Base-by-base conservation (phyloP, 1,139 yeast species). In the Geotrichum aggregatum region DNA sequence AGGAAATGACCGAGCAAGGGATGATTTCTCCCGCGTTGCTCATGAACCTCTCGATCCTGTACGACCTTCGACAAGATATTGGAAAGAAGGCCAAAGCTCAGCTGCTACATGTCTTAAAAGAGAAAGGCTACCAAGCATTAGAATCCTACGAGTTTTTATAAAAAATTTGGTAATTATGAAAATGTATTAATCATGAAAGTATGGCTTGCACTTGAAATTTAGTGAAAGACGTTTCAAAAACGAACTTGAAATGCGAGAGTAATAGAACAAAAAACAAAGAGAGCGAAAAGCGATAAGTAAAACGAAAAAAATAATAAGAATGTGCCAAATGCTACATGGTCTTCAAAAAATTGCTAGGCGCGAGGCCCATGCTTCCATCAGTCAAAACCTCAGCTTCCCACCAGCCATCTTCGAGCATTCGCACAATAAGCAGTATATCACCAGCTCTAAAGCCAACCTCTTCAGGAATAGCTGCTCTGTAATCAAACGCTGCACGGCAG, bases 401-500 rank as follows among this genome's bases (percentile, higher is more conserved):
- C 96, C 96, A 88, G 34, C 89, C 88, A 63, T 88, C 96, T 52
- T 84, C 91, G 66, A 87, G 95, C 73, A 78, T 83, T 59, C 80
- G 81, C 24, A 86, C 69, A 13, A 88, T 79, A 56, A 82, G 76
- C 67, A 88, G 71, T n/a, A 80, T 66, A 74, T 89, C 94, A 52
- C 84, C 85, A 64, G 86, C 85, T 53, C 78, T 76, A 74, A 88
- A 87, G 16, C 76, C 71, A 10, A 87, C 76, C 62, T 88, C 96
- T 47, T 87, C 92, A n/a, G 83, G 84, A 49, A 85, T 83, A 22
- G 82, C 84, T 1, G 95, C 89, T 36, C 78, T 76, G 69, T 85
- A 88, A 46, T 82, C 82, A 63, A 83, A 87, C 55, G 78, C 74
- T 0, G 96, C 95, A 51, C 74, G 77, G 8, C 84, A 82, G 62